Base-by-base conservation (phyloP, 108 stramenopile species). In the Pseudonitzschia multistriata region DNA sequence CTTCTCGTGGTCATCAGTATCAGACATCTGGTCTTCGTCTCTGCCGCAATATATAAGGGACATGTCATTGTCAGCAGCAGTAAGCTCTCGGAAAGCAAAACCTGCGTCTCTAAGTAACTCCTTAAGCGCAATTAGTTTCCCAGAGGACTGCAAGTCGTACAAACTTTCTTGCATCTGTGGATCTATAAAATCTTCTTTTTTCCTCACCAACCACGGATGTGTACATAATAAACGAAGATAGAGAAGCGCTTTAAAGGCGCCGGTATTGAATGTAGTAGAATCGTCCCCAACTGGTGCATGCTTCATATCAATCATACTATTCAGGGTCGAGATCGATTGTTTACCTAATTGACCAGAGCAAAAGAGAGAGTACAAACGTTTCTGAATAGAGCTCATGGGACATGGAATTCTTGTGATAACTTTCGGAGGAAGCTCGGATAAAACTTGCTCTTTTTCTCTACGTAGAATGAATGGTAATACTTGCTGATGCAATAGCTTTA, bases 341-440 rank as follows among this genome's bases (percentile, higher is more conserved):
- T 83, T 69, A 19, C 66, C 86, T 39, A 69, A 62, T 34, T 74
- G 66, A 25, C 63, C 35, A 21, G 68, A 62, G 67, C 79, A 80
- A 21, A 83, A 85, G 10, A 67, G 50, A 13, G 77, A 21, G 67
- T 97, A 95, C 54, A 96, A 54, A 13, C 53, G 22, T 13, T 64
- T 37, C 71, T 97, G 97, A 49, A 74, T 29, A 8, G 76, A 53
- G 49, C 86, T 90, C 72, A 98, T 83, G 22, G 74, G 57, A 70
- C 95, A 96, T 52, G 84, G 83, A 56, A 98, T 74, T 21, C 89
- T 87, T 7, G 91, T 88, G 45, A 98, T 80, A 29, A 81, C 87
- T 79, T 99, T 99, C 27, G 97, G 95, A 4, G 99, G 99, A 50
- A 99, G 76, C 61, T 93, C 93, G 53, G 92, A 88, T 65, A 97